Conservation (phyloP, 306 rosid species). For the Quercus robur region DNA sequence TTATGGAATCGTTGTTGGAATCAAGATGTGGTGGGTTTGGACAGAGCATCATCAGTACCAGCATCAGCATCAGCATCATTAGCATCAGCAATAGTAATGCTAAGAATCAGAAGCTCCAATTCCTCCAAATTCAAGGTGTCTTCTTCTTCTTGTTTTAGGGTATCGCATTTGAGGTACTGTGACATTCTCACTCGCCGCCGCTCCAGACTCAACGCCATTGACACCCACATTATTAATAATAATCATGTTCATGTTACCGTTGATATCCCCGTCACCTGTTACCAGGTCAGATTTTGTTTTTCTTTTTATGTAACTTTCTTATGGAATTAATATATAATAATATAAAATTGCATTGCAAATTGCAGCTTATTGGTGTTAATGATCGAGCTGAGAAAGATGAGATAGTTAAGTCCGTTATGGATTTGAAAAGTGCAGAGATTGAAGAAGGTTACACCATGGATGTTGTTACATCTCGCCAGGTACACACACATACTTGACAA, state of each 20-base stretch:
- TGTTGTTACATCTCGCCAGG: constrained; percentile 78
- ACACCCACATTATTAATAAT: constrained; percentile 44
- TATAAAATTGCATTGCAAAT: constrained; percentile 10
- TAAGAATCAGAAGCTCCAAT: no score
- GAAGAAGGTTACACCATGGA: constrained; percentile 88
- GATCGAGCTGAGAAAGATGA: constrained; percentile 93
- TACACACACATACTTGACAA: constrained; percentile 20
- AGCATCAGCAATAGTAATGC: no score
- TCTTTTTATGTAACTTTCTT: constrained; percentile 18
- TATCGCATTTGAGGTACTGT: constrained; percentile 31
- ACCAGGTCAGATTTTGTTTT: constrained; percentile 52
- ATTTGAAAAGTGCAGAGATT: constrained; percentile 71
- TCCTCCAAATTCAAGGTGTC: not conserved
- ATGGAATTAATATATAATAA: not conserved
- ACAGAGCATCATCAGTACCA: no score
- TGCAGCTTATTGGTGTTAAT: constrained; percentile 87
- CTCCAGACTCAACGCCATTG: constrained; percentile 56
- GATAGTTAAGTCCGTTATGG: constrained; percentile 89
- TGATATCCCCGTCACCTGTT: constrained; percentile 85
- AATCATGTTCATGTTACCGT: constrained; percentile 16
- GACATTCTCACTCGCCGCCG: constrained; percentile 26
- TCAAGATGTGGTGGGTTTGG: constrained; percentile 14
- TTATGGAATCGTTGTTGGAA: no score
- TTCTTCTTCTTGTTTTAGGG: constrained; percentile 19
- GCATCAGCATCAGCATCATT: no score